Conservation (phyloP, 768 basidiomycete genomes). For the Tricholoma hemisulphureum region DNA sequence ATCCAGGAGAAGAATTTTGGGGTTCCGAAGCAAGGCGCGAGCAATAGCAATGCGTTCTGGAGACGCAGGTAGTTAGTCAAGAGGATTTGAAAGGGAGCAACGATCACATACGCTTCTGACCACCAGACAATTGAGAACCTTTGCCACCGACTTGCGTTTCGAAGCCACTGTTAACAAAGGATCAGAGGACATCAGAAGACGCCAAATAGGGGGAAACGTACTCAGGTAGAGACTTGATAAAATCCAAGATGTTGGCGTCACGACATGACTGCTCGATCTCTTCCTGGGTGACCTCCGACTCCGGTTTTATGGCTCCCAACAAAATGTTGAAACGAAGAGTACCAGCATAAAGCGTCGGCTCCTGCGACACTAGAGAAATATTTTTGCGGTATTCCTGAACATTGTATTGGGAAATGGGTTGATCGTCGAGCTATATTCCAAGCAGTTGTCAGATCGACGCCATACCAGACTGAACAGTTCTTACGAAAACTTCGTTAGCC, state of each 20-base stretch:
- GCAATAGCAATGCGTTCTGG: constrained; percentile 78
- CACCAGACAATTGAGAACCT: constrained; percentile 84
- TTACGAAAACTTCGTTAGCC: constrained; percentile 63
- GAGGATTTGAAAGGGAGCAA: no score
- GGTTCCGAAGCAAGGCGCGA: constrained; percentile 83
- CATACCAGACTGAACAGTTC: neutral
- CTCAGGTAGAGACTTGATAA: constrained; percentile 81
- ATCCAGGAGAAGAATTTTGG: constrained; percentile 82
- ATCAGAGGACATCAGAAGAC: constrained; percentile 3
- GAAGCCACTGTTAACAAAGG: constrained; percentile 56
- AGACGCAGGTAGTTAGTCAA: neutral
- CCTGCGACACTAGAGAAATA: constrained; percentile 89
- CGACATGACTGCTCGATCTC: constrained; percentile 85
- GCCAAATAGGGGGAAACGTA: constrained; percentile 35
- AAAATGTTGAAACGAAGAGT: constrained; percentile 89
- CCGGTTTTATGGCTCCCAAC: constrained; percentile 77
- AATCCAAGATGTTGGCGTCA: constrained; percentile 88
- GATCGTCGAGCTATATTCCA: constrained; percentile 58
- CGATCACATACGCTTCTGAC: constrained; percentile 76
- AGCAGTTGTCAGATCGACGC: no score
- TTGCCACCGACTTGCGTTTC: constrained; percentile 91
- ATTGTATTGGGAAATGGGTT: constrained; percentile 73
- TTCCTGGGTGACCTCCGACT: constrained; percentile 75
- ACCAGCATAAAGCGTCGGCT: constrained; percentile 85
- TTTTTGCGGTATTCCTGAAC: constrained; percentile 85